Conservation (phyloP, 2,329 filamentous ascomycete species). For the Orbilia ellipsospora region DNA sequence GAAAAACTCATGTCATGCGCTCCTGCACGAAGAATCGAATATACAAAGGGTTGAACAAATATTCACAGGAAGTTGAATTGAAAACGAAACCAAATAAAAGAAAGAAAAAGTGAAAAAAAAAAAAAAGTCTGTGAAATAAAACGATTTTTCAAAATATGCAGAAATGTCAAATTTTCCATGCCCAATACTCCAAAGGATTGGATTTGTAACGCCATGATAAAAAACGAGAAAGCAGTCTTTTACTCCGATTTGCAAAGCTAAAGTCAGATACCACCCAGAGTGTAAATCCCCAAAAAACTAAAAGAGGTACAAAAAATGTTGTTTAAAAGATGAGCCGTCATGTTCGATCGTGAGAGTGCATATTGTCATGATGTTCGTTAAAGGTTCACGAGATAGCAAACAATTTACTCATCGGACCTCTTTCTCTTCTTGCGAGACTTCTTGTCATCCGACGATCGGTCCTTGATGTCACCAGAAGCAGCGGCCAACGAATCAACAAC, state of each 20-base stretch:
- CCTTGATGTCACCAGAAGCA: slow-evolving; percentile 70
- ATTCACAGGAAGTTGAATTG: slow-evolving; percentile 61
- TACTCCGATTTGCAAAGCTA: slow-evolving; percentile 55
- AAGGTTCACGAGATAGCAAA: slow-evolving; percentile 57
- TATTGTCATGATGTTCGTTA: slow-evolving; percentile 52
- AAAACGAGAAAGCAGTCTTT: slow-evolving; percentile 52
- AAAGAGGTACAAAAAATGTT: slow-evolving; percentile 54
- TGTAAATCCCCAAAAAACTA: slow-evolving; percentile 56
- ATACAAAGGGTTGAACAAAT: slow-evolving; percentile 62
- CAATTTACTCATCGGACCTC: slow-evolving; percentile 62
- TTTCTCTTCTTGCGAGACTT: slow-evolving; percentile 64
- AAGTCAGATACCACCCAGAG: slow-evolving; percentile 59
- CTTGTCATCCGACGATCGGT: slow-evolving; percentile 60
- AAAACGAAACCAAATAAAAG: slow-evolving; percentile 59
- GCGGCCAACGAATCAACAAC: slow-evolving; percentile 84
- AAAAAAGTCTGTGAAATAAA: slow-evolving; percentile 61
- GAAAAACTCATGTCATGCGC: slow-evolving; percentile 61
- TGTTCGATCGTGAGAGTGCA: slow-evolving; percentile 56
- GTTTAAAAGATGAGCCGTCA: slow-evolving; percentile 49
- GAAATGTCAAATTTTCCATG: slow-evolving; percentile 62
- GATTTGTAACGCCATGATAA: slow-evolving; percentile 44
- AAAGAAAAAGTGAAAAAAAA: slow-evolving; percentile 63
- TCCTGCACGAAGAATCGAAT: slow-evolving; percentile 61
- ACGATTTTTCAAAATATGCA: slow-evolving; percentile 61
- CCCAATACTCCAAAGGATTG: slow-evolving; percentile 54